These are phyloP conservation scores for Cryptomeria japonica DNA, from an alignment of 75 land plant genomes.

Conservation along the genomic window DNA sequence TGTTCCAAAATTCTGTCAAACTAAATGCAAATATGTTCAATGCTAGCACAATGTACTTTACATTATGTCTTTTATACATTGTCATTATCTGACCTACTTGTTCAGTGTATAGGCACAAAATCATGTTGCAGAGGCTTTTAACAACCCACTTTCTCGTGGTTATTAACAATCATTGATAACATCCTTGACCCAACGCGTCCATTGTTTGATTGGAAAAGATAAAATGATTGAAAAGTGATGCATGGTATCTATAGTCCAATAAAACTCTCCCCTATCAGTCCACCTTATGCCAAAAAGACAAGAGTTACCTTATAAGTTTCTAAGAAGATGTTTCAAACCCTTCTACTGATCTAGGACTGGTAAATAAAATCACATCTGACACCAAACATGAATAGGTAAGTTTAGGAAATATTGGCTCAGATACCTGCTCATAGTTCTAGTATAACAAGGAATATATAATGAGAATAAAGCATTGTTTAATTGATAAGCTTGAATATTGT, in stretches of 20 bases:
- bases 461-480: neutral
- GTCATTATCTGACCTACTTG: neutral
- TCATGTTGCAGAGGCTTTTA: neutral
- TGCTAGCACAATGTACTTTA: neutral
- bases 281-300: neutral
- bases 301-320: neutral
- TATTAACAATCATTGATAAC: neutral
- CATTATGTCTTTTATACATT: neutral
- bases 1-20: neutral
- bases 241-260: neutral
- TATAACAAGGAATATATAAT: neutral
- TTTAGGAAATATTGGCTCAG: neutral
- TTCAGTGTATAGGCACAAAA: neutral
- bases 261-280: neutral
- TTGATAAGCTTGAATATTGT: neutral
- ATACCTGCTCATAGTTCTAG: neutral
- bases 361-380: neutral
- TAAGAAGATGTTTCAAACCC: neutral
- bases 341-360: neutral
- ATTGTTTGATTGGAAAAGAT: neutral
- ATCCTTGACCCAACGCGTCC: neutral
- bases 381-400: neutral
- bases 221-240: neutral
- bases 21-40: neutral
- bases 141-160: neutral